Percentiles rank a stretch among this genome's conserved stretches.
Evolutionary conservation across 805 yeast species (phyloP).

Genomic region (Zygotorulaspora sp.): DNA sequence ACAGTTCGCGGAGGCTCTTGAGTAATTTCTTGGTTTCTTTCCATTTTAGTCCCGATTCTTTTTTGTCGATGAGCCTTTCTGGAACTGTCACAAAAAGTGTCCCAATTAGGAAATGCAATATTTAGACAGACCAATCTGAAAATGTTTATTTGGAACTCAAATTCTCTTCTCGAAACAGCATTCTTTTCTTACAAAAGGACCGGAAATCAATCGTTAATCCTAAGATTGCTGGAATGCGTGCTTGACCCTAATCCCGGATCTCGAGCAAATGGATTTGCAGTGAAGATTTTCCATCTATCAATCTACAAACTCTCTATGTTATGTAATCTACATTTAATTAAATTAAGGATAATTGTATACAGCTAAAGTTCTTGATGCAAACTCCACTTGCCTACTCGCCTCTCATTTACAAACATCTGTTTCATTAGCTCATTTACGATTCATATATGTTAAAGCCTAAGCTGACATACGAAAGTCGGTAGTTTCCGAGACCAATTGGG

Average conservation of each 20-base stretch:
- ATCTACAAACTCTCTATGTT: too few relatives aligned
- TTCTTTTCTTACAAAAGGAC: background rate
- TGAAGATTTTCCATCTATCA: too few relatives aligned
- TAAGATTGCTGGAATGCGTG: background rate
- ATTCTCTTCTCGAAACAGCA: conserved; percentile 1
- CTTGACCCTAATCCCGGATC: background rate
- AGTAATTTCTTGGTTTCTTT: background rate
- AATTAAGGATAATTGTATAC: too few relatives aligned
- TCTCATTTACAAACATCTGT: too few relatives aligned
- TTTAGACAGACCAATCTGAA: background rate
- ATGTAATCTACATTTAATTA: too few relatives aligned
- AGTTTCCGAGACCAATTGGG: too few relatives aligned
- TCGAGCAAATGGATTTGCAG: too few relatives aligned
- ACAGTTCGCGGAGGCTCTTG: background rate
- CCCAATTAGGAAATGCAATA: background rate
- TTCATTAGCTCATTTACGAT: too few relatives aligned
- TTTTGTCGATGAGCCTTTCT: background rate
- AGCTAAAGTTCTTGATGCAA: too few relatives aligned
- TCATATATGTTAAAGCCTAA: too few relatives aligned
- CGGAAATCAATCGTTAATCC: background rate
- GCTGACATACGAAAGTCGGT: too few relatives aligned
- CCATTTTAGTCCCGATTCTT: conserved; percentile 1
- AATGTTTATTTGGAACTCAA: background rate
- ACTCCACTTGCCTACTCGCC: too few relatives aligned
- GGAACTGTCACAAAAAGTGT: background rate